Evolutionary conservation across 139 green algal genomes (phyloP), one percentile per base, ranked within the genome.

Genomic region (Coelastrella sp.): DNA sequence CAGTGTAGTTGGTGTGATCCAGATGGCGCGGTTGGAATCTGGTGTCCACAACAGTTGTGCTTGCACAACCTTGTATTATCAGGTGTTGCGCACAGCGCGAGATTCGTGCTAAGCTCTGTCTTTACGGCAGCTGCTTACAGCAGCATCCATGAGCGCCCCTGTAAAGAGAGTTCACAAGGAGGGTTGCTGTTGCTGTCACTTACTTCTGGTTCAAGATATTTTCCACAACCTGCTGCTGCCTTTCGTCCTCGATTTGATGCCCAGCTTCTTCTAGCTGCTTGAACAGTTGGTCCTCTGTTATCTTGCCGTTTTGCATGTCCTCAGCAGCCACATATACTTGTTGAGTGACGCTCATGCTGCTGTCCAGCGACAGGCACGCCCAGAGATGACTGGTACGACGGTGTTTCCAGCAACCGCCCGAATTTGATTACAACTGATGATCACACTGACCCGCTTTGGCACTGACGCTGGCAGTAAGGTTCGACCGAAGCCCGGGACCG

Each of bases 281-380:
- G 3, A 68, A 66, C 66, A 88, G 83, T 54, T 88, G 5, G 3
- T 88, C 83, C 11, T 88, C 83, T n/a, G 8, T 77, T 4, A 88
- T 20, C 32, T 73, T 88, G 83, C 68, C 68, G 58, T 88, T 80
- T 19, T 68, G 54, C 65, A 65, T 32, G 19, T 88, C 83, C 14
- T 68, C 83, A 13, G 68, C 68, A 22, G 22, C 68, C 68, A 76
- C 8, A 17, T 76, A 76, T 47, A 76, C 68, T 57, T 80, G 74
- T 22, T 80, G 23, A 17, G 23, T 80, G 74, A 20, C 3, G 32
- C 74, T 80, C 74, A 80, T 80, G 59, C 74, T n/a, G 68, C 68
- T 23, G 22, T 23, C 16, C 3, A 76, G 68, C 16, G 2, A 19
- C 3, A 13, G 11, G 8, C 11, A 71, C 11, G 61, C 8, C 61